Evolutionary conservation across 208 protist species (phyloP).

Genomic region (Dictyostelium gargantuum): DNA sequence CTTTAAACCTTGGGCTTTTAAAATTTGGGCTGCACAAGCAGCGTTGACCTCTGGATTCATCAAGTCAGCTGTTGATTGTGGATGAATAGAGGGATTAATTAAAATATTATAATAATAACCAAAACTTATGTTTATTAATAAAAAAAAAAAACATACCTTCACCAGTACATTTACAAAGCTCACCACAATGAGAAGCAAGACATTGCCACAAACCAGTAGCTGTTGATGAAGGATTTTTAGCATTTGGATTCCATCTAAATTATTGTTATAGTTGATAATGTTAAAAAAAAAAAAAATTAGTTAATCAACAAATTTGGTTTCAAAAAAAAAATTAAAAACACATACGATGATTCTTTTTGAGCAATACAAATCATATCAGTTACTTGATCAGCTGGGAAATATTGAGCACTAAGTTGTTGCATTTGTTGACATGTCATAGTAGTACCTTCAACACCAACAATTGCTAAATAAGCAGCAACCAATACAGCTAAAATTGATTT

Average conservation of each 20-base stretch:
- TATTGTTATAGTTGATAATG: neutral
- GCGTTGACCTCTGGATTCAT: slow-evolving; percentile 23
- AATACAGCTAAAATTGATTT: too few species aligned
- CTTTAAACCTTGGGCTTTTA: slow-evolving; percentile 23
- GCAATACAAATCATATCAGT: slow-evolving; percentile 50
- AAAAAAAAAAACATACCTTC: too few species aligned
- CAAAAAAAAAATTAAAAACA: neutral
- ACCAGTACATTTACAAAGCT: neutral
- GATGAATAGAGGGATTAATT: too few species aligned
- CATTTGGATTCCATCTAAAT: neutral
- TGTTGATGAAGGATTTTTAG: neutral
- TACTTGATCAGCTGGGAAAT: neutral
- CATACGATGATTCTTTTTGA: slow-evolving; percentile 15
- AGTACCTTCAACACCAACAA: neutral
- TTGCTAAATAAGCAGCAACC: neutral
- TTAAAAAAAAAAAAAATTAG: neutral
- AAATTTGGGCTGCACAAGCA: neutral
- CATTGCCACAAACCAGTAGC: slow-evolving; percentile 43
- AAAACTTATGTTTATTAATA: too few species aligned
- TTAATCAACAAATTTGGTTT: too few species aligned
- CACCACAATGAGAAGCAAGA: slow-evolving; percentile 11
- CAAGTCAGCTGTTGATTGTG: neutral
- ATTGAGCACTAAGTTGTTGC: neutral
- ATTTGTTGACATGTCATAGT: neutral
- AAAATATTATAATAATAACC: too few species aligned